Conservation (phyloP, 495 filamentous ascomycete species). For the Aspergillus sclerotioniger region DNA sequence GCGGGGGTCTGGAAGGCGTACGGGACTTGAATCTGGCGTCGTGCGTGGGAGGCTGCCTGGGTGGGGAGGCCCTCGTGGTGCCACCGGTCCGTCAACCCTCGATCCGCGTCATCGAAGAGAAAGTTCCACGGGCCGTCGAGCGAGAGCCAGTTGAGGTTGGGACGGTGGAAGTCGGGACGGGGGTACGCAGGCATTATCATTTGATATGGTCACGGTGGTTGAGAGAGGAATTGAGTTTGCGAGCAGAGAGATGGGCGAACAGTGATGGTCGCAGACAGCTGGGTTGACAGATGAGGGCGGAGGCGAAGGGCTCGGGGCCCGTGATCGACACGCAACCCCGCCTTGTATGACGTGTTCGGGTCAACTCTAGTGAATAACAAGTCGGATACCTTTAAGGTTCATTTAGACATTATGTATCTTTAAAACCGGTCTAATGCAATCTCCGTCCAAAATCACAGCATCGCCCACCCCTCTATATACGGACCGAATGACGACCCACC, state of each 20-base stretch:
- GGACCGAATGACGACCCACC: too few relatives aligned
- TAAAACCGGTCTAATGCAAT: too few relatives aligned
- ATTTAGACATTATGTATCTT: too few relatives aligned
- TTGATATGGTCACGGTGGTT: neutral
- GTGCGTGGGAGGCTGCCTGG: slow-evolving; percentile 17
- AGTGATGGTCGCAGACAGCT: too few relatives aligned
- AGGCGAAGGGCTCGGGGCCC: too few relatives aligned
- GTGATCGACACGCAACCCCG: neutral
- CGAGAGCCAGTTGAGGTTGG: slow-evolving; percentile 47
- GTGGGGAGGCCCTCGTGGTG: slow-evolving; percentile 26
- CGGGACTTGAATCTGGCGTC: slow-evolving; percentile 52
- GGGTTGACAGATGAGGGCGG: too few relatives aligned
- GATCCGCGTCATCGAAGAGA: slow-evolving; percentile 56
- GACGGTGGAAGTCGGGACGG: slow-evolving; percentile 55
- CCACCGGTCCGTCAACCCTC: slow-evolving; percentile 39
- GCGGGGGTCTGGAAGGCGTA: slow-evolving; percentile 58
- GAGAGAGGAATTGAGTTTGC: neutral
- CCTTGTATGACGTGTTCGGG: neutral
- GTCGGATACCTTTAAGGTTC: too few relatives aligned
- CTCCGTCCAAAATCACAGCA: too few relatives aligned
- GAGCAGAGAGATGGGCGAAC: too few relatives aligned
- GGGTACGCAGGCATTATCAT: slow-evolving; percentile 28
- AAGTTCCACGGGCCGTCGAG: slow-evolving; percentile 57
- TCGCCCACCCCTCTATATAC: too few relatives aligned
- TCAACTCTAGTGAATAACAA: too few relatives aligned